A percentile compares a stretch with the other conserved stretches of the same genome.
Conservation (phyloP, 495 filamentous ascomycete genomes). For the Daldinia concentrica region DNA sequence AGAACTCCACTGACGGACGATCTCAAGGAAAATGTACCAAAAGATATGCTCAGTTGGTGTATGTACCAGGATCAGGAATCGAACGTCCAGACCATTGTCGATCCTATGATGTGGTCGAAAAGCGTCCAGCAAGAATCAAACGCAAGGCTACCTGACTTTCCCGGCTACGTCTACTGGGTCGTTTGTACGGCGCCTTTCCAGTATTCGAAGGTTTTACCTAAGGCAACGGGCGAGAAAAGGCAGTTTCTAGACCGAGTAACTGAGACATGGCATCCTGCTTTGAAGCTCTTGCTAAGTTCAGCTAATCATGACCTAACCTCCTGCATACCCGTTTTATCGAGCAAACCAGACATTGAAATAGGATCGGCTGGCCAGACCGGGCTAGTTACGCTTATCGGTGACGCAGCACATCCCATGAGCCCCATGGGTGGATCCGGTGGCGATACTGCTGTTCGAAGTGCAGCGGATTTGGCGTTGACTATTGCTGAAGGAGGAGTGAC, state of each 20-base stretch:
- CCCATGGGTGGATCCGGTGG: constrained; percentile 47
- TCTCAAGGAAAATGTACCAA: constrained; percentile 37
- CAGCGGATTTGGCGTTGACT: constrained; percentile 40
- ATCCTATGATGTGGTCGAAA: constrained; percentile 47
- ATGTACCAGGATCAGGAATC: constrained; percentile 45
- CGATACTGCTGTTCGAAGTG: constrained; percentile 42
- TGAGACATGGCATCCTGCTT: constrained; percentile 42
- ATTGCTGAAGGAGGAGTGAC: constrained; percentile 39
- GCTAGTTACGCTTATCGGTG: constrained; percentile 42
- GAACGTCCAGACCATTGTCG: constrained; percentile 49
- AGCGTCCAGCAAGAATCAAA: constrained; percentile 48
- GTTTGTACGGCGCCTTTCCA: constrained; percentile 31
- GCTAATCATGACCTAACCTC: constrained; percentile 48
- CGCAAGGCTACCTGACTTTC: constrained; percentile 31
- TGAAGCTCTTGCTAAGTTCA: constrained; percentile 51
- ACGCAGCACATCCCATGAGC: constrained; percentile 43
- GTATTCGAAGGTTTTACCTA: constrained; percentile 25
- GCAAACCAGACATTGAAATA: constrained; percentile 48
- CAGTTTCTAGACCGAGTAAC: constrained; percentile 33
- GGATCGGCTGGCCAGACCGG: constrained; percentile 25
- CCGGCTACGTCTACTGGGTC: constrained; percentile 37
- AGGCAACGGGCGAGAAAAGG: constrained; percentile 43
- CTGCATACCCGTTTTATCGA: constrained; percentile 51
- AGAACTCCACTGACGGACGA: constrained; percentile 51
- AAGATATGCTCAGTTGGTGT: constrained; percentile 44